phyloP scores from a whole-genome alignment of 2,329 filamentous ascomycete species.

The Monosporascus ibericus region DNA sequence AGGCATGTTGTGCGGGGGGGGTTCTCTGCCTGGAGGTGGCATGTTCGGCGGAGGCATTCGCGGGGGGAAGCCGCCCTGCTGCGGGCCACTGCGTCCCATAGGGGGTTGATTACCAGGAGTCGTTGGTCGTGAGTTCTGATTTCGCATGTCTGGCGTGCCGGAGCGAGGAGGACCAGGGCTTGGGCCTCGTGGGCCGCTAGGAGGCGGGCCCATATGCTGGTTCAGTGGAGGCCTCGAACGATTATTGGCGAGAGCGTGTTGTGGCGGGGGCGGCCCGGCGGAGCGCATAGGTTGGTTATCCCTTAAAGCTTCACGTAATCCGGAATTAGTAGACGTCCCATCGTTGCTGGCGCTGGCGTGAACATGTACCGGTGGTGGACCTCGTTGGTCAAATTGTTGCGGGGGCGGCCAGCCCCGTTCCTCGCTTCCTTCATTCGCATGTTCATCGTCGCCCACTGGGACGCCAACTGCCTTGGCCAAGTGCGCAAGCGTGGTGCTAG shows the following conservation, averaged over 20 bases:
- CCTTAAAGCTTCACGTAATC: slow-evolving; percentile 48
- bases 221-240: slow-evolving; percentile 41
- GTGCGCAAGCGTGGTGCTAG: slow-evolving; percentile 73
- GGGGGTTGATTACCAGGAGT: slow-evolving; percentile 19
- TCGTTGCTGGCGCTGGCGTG: slow-evolving; percentile 39
- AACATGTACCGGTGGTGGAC: slow-evolving; percentile 43
- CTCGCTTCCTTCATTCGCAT: slow-evolving; percentile 24
- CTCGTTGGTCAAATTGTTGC: slow-evolving; percentile 29
- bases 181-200: slow-evolving; percentile 25
- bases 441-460: slow-evolving; percentile 28
- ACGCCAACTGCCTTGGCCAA: slow-evolving; percentile 64
- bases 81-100: slow-evolving; percentile 15
- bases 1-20: slow-evolving; percentile 21
- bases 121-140: slow-evolving; percentile 22
- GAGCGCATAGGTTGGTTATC: slow-evolving; percentile 29
- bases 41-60: slow-evolving; percentile 19
- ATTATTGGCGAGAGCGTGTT: slow-evolving; percentile 33
- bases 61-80: slow-evolving; percentile 17
- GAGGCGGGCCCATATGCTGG: slow-evolving; percentile 22
- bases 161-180: slow-evolving; percentile 24
- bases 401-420: slow-evolving; percentile 25
- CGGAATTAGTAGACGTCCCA: slow-evolving; percentile 49
- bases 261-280: slow-evolving; percentile 34
- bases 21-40: slow-evolving; percentile 15
- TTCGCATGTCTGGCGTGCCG: slow-evolving; percentile 12